Percentiles rank a stretch among this genome's conserved stretches.
phyloP scores from a whole-genome alignment of 768 basidiomycete species.

The Boletus barrowsii region DNA sequence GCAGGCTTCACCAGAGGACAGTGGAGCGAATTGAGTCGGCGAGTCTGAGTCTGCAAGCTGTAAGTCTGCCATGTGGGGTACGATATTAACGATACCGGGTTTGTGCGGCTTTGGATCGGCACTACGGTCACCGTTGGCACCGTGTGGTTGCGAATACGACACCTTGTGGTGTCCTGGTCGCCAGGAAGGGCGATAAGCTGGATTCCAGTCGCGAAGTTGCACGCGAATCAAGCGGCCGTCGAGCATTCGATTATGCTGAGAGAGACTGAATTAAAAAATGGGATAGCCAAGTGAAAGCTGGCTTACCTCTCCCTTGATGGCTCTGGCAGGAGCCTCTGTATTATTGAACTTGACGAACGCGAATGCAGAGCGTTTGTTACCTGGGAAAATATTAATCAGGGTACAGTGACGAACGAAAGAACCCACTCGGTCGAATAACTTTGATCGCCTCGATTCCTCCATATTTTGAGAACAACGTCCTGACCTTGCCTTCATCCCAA shows the following conservation, averaged over 20 bases:
- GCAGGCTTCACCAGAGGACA: slow-evolving; percentile 6
- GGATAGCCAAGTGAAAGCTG: not conserved
- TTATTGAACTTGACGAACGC: slow-evolving; percentile 75
- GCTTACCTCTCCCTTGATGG: slow-evolving; percentile 60
- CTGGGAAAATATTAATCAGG: slow-evolving; percentile 33
- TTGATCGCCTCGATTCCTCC: slow-evolving; percentile 64
- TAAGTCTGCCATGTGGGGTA: slow-evolving; percentile 10
- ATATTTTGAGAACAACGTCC: slow-evolving; percentile 57
- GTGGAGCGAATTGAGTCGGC: not conserved
- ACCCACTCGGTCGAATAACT: slow-evolving; percentile 62
- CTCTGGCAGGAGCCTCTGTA: slow-evolving; percentile 60
- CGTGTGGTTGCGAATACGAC: slow-evolving; percentile 24
- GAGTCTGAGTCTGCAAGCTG: slow-evolving; percentile 8
- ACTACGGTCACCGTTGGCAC: slow-evolving; percentile 5
- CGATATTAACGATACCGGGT: slow-evolving; percentile 6
- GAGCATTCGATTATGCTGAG: slow-evolving; percentile 69
- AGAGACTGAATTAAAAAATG: slow-evolving; percentile 7
- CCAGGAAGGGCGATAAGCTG: slow-evolving; percentile 43
- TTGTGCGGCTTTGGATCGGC: slow-evolving; percentile 12
- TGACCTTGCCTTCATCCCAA: slow-evolving; percentile 69
- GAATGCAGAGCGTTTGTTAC: slow-evolving; percentile 64
- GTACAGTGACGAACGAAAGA: not conserved
- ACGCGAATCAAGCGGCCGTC: slow-evolving; percentile 74
- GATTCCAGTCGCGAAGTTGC: slow-evolving; percentile 68
- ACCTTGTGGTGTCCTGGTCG: slow-evolving; percentile 39